Evolutionary conservation across 2,329 filamentous ascomycete genomes (phyloP), one percentile per base, ranked within the genome.

Genomic region (Arachnopeziza araneosa): DNA sequence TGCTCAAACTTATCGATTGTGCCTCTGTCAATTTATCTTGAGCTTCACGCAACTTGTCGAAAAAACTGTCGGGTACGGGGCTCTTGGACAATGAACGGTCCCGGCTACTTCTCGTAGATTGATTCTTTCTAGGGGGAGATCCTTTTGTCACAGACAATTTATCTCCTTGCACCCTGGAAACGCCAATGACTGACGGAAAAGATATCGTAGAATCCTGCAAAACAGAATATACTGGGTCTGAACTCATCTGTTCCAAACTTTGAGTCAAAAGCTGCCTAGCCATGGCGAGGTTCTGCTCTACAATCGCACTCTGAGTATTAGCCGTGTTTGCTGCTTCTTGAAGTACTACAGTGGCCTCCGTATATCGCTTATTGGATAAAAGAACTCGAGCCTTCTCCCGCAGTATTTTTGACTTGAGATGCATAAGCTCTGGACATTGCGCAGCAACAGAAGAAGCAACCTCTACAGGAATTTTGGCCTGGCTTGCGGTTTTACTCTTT

Each of bases 171-270:
- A 32, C 14, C 50, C 68, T 72, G 1, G 61, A 49, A 10, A 56
- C 44, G 12, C 66, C 66, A 9, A 65, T 52, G 2, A 93, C 79
- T 0, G 90, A 86, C 1, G 93, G 91, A 61, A 93, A 88, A 0
- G 92, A 96, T 24, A 97, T 86, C 0, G 92, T 96, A 0, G 95
- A 97, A 69, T 99, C 95, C 52, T 93, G 90, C 19, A 98, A 82
- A 10, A 93, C 89, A 21, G 91, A 96, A 73, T 93, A 96, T 2
- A 95, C 88, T 2, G 93, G 87, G 73, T 96, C 90, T 4, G 83
- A 82, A 14, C 86, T 82, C 78, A 96, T 90, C 68, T 88, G 82
- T 53, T 88, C 84, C 68, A 89, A 79, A 63, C 87, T 89, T 72
- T 88, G 82, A 19, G 84, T 80, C 61, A 91, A 78, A 51, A 89